These are phyloP conservation scores for Nakataea oryzae DNA, from an alignment of 2,329 filamentous ascomycete genomes.

Conservation along the genomic window DNA sequence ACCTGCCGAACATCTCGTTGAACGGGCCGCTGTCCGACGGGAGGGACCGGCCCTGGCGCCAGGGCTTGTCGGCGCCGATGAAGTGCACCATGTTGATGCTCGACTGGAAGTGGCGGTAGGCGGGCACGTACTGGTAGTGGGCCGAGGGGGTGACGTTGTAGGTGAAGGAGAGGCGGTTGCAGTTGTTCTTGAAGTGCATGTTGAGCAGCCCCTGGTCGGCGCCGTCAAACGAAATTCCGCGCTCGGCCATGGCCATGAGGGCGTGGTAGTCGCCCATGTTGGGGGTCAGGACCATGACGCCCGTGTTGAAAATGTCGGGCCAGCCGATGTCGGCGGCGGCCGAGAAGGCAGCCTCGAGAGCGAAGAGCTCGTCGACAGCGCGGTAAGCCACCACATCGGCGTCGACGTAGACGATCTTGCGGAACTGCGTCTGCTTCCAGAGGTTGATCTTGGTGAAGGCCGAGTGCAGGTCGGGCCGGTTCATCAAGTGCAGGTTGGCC, in stretches of 20 bases:
- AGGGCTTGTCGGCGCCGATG: slow-evolving; percentile 86
- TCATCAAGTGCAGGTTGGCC: slow-evolving; percentile 83
- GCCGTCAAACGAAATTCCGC: slow-evolving; percentile 89
- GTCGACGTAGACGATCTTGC: slow-evolving; percentile 89
- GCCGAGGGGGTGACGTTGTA: slow-evolving; percentile 97
- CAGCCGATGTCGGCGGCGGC: slow-evolving; percentile 92
- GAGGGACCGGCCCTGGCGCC: slow-evolving; percentile 54
- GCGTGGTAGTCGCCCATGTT: slow-evolving; percentile 83
- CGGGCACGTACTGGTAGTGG: slow-evolving; percentile 94
- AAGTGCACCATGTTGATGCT: slow-evolving; percentile 89
- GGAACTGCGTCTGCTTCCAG: slow-evolving; percentile 85
- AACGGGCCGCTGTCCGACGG: slow-evolving; percentile 53
- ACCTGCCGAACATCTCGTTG: slow-evolving; percentile 73
- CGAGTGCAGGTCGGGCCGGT: slow-evolving; percentile 78
- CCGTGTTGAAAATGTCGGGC: slow-evolving; percentile 98
- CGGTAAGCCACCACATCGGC: slow-evolving; percentile 86
- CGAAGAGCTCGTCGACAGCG: slow-evolving; percentile 87
- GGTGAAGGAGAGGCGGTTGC: slow-evolving; percentile 81
- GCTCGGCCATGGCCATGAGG: slow-evolving; percentile 70
- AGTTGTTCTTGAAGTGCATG: slow-evolving; percentile 78
- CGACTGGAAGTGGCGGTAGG: slow-evolving; percentile 85
- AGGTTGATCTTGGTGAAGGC: slow-evolving; percentile 95
- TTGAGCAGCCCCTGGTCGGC: slow-evolving; percentile 94
- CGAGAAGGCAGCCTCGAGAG: slow-evolving; percentile 46
- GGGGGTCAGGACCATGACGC: slow-evolving; percentile 84